Conservation (phyloP, 345 rosid genomes). For the Populus tremula region DNA sequence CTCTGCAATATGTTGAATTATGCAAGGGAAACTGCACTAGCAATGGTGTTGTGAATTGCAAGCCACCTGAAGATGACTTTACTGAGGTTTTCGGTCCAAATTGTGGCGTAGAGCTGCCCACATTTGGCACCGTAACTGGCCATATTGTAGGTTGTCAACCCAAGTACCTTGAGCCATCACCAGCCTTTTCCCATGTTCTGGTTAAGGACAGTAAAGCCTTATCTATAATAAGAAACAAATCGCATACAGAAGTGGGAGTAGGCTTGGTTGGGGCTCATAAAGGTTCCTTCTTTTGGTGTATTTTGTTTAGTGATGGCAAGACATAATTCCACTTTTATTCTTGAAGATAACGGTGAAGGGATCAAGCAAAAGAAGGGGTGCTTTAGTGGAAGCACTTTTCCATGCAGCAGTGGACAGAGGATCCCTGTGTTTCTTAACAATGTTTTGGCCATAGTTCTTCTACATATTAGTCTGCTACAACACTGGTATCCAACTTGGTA, state of each 20-base stretch:
- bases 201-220: slow-evolving; percentile 48
- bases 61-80: slow-evolving; percentile 69
- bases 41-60: slow-evolving; percentile 50
- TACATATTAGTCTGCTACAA: slow-evolving; percentile 18
- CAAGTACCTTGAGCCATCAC: slow-evolving; percentile 52
- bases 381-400: slow-evolving; percentile 63
- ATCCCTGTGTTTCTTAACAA: slow-evolving; percentile 16
- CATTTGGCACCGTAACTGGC: slow-evolving; percentile 67
- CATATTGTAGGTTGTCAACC: slow-evolving; percentile 70
- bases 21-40: slow-evolving; percentile 74
- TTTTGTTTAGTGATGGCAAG: slow-evolving; percentile 58
- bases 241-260: slow-evolving; percentile 67
- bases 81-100: slow-evolving; percentile 76
- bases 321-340: slow-evolving; percentile 63
- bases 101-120: slow-evolving; percentile 80
- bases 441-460: slow-evolving; percentile 13
- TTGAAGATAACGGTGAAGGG: slow-evolving; percentile 77
- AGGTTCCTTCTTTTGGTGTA: slow-evolving; percentile 66
- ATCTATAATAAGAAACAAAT: slow-evolving; percentile 54
- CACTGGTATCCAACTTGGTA: slow-evolving; percentile 7
- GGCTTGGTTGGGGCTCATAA: slow-evolving; percentile 62
- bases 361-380: slow-evolving; percentile 76
- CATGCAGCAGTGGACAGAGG: slow-evolving; percentile 55
- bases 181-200: slow-evolving; percentile 60
- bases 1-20: slow-evolving; percentile 62